Conservation (phyloP, 768 basidiomycete species). For the Tylopilus felleus region DNA sequence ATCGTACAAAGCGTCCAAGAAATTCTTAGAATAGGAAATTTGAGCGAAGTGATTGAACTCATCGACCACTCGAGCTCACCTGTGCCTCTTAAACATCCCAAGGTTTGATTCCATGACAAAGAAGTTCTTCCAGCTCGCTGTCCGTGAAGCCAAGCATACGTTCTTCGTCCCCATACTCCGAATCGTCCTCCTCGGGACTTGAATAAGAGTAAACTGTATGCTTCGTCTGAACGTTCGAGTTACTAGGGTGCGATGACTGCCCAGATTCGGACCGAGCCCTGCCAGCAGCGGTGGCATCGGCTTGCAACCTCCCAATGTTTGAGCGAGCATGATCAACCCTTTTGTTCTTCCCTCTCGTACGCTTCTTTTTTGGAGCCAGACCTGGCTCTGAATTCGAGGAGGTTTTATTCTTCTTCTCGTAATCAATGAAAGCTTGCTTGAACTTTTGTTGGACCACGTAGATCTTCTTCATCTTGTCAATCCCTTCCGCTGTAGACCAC, state of each 20-base stretch:
- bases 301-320: too few species aligned
- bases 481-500: constrained; percentile 33
- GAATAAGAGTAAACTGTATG: too few species aligned
- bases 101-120: constrained; percentile 39
- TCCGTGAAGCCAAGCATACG: constrained; percentile 27
- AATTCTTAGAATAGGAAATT: neutral
- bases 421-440: neutral
- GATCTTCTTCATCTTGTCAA: neutral
- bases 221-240: neutral
- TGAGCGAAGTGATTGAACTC: neutral
- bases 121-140: constrained; percentile 33
- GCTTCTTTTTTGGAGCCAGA: neutral
- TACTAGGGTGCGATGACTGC: neutral
- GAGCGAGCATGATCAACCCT: too few species aligned
- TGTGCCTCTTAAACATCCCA: constrained; percentile 36
- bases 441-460: constrained; percentile 1
- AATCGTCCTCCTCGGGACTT: neutral
- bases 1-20: constrained; percentile 2
- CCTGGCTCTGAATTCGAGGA: neutral
- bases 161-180: neutral
- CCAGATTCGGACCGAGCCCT: neutral
- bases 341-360: neutral
- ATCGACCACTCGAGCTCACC: constrained; percentile 20
- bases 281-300: too few species aligned
- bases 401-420: neutral